phyloP scores from a whole-genome alignment of 192 early-diverging fungal genomes.

The Lunasporangiospora selenospora region DNA sequence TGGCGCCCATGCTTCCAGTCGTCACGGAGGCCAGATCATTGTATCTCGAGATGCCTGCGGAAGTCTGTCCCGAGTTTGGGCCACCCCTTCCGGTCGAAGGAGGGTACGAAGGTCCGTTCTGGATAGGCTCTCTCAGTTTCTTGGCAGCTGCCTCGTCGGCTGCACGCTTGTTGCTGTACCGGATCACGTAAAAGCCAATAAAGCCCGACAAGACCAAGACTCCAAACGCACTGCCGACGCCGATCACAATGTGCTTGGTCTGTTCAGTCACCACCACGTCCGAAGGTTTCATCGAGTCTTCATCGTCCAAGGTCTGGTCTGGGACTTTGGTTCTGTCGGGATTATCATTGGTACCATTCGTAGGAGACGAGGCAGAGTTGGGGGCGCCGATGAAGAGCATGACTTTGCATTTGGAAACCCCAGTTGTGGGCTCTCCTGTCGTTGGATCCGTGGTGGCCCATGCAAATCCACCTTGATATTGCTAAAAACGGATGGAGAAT shows the following conservation, averaged over 20 bases:
- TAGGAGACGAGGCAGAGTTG: too few species aligned
- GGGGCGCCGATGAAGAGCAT: conserved; percentile 14
- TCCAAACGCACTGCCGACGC: conserved; percentile 36
- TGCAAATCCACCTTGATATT: conserved; percentile 34
- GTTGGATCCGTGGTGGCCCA: conserved; percentile 18
- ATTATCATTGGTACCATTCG: too few species aligned
- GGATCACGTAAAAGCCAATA: conserved; percentile 37
- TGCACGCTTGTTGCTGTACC: conserved; percentile 28
- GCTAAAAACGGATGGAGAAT: too few species aligned
- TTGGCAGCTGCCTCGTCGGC: conserved; percentile 3
- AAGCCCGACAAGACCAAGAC: conserved; percentile 26
- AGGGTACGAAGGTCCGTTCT: conserved; percentile 25
- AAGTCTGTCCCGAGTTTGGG: background rate
- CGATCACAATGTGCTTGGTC: conserved; percentile 37
- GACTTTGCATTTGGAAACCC: conserved; percentile 18
- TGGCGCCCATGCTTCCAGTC: conserved; percentile 3
- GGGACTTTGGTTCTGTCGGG: too few species aligned
- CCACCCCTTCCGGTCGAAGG: conserved; percentile 4
- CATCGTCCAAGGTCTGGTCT: too few species aligned
- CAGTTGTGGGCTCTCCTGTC: conserved; percentile 1
- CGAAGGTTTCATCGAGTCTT: too few species aligned
- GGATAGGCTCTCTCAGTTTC: conserved; percentile 29
- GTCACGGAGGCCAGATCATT: conserved; percentile 37
- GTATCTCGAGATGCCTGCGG: too few species aligned
- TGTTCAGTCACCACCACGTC: conserved; percentile 17